Percentiles rank a stretch among this genome's conserved stretches.
Conservation (phyloP, 495 filamentous ascomycete genomes). For the Podospora tetraspora region DNA sequence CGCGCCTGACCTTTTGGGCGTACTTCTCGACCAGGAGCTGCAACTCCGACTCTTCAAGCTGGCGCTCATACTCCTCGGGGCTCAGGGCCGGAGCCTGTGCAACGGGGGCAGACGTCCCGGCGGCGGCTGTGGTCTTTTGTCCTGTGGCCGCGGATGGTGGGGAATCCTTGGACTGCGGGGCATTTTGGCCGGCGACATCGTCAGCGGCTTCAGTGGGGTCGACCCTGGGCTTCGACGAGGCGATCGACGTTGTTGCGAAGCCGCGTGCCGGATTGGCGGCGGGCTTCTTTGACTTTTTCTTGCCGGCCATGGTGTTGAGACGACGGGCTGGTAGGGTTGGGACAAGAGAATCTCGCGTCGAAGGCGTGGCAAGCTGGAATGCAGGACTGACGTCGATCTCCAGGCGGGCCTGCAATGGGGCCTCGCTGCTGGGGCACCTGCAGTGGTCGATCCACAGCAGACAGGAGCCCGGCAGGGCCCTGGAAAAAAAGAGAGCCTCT, state of each 20-base stretch:
- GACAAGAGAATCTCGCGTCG: constrained; percentile 3
- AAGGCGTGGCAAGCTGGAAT: background rate
- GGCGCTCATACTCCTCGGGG: constrained; percentile 78
- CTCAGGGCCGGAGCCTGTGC: constrained; percentile 51
- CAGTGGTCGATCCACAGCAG: background rate
- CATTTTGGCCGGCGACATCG: constrained; percentile 26
- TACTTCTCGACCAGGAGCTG: constrained; percentile 79
- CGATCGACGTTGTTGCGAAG: constrained; percentile 85
- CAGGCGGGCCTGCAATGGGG: background rate
- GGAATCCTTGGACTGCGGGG: constrained; percentile 34
- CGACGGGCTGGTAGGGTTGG: background rate
- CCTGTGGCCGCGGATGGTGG: constrained; percentile 19
- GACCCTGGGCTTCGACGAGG: constrained; percentile 59
- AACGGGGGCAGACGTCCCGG: constrained; percentile 34
- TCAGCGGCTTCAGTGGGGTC: constrained; percentile 37
- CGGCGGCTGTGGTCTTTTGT: constrained; percentile 19
- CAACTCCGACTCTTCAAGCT: constrained; percentile 75
- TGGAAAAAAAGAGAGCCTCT: constrained; percentile 3
- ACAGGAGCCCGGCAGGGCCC: constrained; percentile 9
- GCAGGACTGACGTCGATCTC: constrained; percentile 13
- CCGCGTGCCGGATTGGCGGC: constrained; percentile 78
- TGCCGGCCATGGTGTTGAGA: constrained; percentile 58
- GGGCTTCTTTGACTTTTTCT: constrained; percentile 86
- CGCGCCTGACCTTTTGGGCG: constrained; percentile 60
- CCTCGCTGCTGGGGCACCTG: background rate